These are phyloP conservation scores for Blepharisma japonicum DNA, from an alignment of 73 alveolate genomes.

Conservation along the genomic window DNA sequence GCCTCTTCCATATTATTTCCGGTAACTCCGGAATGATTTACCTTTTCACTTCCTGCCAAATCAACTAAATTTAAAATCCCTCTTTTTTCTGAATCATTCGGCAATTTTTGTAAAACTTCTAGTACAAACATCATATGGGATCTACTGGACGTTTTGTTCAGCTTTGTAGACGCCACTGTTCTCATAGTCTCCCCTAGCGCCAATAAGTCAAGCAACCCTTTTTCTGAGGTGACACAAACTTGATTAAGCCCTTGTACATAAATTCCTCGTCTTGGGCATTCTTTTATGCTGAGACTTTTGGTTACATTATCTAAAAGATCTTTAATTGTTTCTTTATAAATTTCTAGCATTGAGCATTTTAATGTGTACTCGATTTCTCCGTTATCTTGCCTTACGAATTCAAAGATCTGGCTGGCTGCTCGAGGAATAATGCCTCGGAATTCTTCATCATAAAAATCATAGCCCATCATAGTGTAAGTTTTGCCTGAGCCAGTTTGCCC, in stretches of 20 bases:
- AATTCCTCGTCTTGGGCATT: constrained; percentile 68
- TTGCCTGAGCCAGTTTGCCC: constrained; percentile 98
- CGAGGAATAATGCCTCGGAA: constrained; percentile 87
- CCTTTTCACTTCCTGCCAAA: constrained; percentile 89
- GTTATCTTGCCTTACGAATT: constrained; percentile 33
- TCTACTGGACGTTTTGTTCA: constrained; percentile 63
- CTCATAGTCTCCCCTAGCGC: constrained; percentile 65
- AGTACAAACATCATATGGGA: constrained; percentile 62
- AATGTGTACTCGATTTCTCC: constrained; percentile 58
- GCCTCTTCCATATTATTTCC: constrained; percentile 76
- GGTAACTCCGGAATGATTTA: constrained; percentile 65
- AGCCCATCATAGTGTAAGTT: constrained; percentile 95
- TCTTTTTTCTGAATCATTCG: constrained; percentile 55
- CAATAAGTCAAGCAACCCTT: constrained; percentile 40
- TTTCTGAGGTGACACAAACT: constrained; percentile 43
- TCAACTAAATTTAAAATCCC: constrained; percentile 82
- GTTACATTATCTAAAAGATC: constrained; percentile 52
- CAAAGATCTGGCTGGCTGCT: constrained; percentile 36
- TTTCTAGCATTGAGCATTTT: constrained; percentile 76
- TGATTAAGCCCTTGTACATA: constrained; percentile 75
- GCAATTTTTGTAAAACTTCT: constrained; percentile 44
- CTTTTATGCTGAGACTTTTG: constrained; percentile 65
- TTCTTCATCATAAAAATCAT: constrained; percentile 68
- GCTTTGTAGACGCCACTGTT: constrained; percentile 64
- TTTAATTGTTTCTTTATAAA: constrained; percentile 68